Evolutionary conservation across 2,329 filamentous ascomycete species (phyloP).

Genomic region (Pseudogymnoascus sp.): DNA sequence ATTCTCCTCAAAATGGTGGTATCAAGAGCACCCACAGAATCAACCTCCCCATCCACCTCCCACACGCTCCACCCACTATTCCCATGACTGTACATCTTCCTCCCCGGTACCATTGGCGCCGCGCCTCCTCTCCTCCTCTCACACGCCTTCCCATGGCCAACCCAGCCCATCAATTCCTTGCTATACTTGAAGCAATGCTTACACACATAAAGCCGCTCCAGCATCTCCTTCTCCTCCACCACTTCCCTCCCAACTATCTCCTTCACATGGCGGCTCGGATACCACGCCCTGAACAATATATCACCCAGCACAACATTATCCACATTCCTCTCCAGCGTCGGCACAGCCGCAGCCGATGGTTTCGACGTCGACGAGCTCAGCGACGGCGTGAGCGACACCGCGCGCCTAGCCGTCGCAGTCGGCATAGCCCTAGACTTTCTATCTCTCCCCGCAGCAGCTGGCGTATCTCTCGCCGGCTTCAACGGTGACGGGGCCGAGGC

Average conservation of each 20-base stretch:
- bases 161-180: slow-evolving; percentile 50
- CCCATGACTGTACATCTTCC: slow-evolving; percentile 61
- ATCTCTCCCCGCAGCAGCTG: background rate
- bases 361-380: slow-evolving; percentile 2
- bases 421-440: background rate
- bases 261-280: slow-evolving; percentile 80
- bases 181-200: slow-evolving; percentile 93
- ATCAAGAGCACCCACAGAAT: slow-evolving; percentile 49
- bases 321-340: slow-evolving; percentile 59
- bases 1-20: background rate
- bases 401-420: slow-evolving; percentile 2
- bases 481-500: background rate
- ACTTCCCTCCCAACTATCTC: slow-evolving; percentile 49
- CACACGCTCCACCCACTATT: slow-evolving; percentile 75
- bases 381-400: slow-evolving; percentile 2
- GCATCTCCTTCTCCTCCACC: slow-evolving; percentile 28
- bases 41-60: slow-evolving; percentile 83
- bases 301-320: slow-evolving; percentile 80
- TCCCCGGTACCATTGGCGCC: slow-evolving; percentile 48
- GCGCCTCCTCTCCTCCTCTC: slow-evolving; percentile 30
- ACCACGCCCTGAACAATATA: slow-evolving; percentile 82
- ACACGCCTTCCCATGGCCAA: slow-evolving; percentile 50
- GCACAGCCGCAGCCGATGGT: background rate
- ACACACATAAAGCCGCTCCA: slow-evolving; percentile 75
- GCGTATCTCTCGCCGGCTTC: background rate